Evolutionary conservation across 179 eudicot species (phyloP), one percentile per base, ranked within the genome.

Genomic region (Drosera spatulata): DNA sequence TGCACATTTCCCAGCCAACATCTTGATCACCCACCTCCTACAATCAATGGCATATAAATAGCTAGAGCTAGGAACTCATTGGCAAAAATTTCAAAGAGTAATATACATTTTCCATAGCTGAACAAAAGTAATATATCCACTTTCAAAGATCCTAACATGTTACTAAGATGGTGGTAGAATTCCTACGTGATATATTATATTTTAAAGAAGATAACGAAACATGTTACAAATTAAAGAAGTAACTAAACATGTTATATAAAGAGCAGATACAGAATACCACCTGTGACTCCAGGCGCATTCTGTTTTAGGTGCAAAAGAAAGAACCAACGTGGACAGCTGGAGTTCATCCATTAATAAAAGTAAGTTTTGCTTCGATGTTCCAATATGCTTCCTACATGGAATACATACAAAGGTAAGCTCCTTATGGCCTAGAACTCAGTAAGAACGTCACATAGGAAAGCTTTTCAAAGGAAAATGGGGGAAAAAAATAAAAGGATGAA

Each of bases 21-120:
- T 71, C 79, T 83, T 82, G 79, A 91, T 85, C 73, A 78, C 81
- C 97, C 97, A 88, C 66, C 91, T 75, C 95, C 97, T 90, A 70
- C 61, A 86, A 61, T 41, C 50, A 77, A 55, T 53, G 39, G 49
- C 45, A 62, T 56, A 53, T 49, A 59, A 5, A 49, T 10, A 12
- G 70, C 40, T 9, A 53, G 11, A 50, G 22, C 14, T 0, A 7
- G 22, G 13, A 58, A 42, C 5, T 38, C 41, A 10, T 55, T 40
- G 51, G 2, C 14, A 11, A 41, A 42, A 55, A 38, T 46, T 41
- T 41, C 0, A 11, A 60, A 49, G 39, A 51, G 15, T 46, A 22
- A 45, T n/a, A 39, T 4, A 55, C 33, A 22, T 22, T 22, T 22
- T 22, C 33, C 33, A 22, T 22, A 22, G 33, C 33, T 22, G 33